Evolutionary conservation across 306 rosid genomes (phyloP).

Genomic region (Alnus glutinosa): DNA sequence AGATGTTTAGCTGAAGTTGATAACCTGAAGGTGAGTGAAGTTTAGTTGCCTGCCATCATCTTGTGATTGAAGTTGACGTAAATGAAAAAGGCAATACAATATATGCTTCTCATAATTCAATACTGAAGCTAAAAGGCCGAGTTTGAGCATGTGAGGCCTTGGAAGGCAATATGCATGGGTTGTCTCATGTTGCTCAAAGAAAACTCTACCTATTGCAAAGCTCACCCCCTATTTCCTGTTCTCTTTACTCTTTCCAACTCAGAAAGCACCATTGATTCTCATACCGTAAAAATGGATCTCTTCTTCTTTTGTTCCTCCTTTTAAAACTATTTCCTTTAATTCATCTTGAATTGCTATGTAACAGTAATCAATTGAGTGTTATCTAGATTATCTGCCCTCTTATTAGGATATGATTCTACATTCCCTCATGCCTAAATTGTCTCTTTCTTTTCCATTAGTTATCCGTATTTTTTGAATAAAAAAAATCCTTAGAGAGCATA

Average conservation of each 20-base stretch:
- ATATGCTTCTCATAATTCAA: background rate
- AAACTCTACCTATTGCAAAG: background rate
- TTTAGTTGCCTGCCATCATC: conserved; percentile 15
- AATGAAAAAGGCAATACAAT: background rate
- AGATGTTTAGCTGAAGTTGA: conserved; percentile 58
- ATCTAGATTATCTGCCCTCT: background rate
- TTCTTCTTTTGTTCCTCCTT: background rate
- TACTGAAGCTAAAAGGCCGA: conserved; percentile 1
- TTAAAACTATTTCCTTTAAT: background rate
- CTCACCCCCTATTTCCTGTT: background rate
- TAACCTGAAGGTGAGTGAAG: conserved; percentile 58
- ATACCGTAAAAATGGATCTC: background rate
- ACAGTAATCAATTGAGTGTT: background rate
- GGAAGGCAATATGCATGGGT: background rate
- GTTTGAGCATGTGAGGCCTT: background rate
- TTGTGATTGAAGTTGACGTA: background rate
- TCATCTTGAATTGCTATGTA: background rate
- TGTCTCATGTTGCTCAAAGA: background rate
- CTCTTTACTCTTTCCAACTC: background rate
- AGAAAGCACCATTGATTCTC: background rate
- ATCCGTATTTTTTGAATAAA: background rate
- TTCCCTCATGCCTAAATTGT: background rate
- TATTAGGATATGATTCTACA: background rate
- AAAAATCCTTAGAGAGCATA: background rate
- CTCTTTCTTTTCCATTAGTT: background rate